phyloP scores from a whole-genome alignment of 2,329 filamentous ascomycete species.

The Diaporthe nobilis region DNA sequence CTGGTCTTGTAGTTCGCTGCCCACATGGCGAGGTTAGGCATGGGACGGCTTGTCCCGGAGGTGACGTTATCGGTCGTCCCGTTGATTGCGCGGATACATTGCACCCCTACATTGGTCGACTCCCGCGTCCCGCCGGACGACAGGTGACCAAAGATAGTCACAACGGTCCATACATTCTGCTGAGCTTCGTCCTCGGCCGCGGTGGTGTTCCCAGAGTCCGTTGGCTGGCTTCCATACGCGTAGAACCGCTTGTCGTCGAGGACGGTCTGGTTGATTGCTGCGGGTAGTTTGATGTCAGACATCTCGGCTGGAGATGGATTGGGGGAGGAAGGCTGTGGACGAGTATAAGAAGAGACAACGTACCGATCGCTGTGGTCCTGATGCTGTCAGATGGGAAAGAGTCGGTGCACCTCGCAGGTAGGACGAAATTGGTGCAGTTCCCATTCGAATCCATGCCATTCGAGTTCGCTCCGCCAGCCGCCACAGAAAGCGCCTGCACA shows the following conservation, averaged over 20 bases:
- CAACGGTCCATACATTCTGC: slow-evolving; percentile 31
- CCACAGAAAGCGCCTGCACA: slow-evolving; percentile 21
- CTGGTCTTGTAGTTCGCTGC: neutral
- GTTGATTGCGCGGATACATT: slow-evolving; percentile 32
- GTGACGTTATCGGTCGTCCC: slow-evolving; percentile 28
- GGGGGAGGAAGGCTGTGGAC: no score
- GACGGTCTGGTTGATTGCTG: slow-evolving; percentile 30
- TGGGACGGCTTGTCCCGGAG: neutral
- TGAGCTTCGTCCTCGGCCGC: slow-evolving; percentile 13
- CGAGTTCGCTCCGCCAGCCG: slow-evolving; percentile 7
- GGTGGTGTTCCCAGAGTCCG: slow-evolving; percentile 15
- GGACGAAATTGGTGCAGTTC: slow-evolving; percentile 13
- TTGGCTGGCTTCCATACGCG: slow-evolving; percentile 25
- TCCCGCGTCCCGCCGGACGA: slow-evolving; percentile 3
- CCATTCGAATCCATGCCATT: slow-evolving; percentile 31
- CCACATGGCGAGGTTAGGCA: neutral
- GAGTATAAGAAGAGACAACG: neutral
- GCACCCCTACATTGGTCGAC: slow-evolving; percentile 26
- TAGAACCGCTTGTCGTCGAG: slow-evolving; percentile 37
- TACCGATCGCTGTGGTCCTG: slow-evolving; percentile 8
- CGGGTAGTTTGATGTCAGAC: neutral
- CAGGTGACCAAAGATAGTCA: slow-evolving; percentile 33
- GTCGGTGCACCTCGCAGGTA: slow-evolving; percentile 21
- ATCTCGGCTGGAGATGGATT: neutral
- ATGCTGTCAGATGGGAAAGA: slow-evolving; percentile 9